Evolutionary conservation across 164 flowering plant genomes (phyloP).

Genomic region (Litsea cubeba): DNA sequence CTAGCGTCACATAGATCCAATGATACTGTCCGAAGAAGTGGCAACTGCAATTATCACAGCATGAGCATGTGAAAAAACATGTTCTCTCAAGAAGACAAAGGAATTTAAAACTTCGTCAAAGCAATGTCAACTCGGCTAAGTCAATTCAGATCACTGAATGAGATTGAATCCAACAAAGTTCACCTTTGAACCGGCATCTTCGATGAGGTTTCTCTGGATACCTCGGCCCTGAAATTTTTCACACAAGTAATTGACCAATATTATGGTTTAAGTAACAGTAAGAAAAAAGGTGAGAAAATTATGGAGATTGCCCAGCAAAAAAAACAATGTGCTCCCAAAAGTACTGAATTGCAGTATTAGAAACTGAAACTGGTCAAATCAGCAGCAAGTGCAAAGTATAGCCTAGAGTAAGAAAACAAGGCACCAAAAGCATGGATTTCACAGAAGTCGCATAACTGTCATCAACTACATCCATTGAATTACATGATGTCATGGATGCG

Average conservation of each 20-base stretch:
- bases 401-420: not conserved
- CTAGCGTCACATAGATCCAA: slow-evolving; percentile 69
- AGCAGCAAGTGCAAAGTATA: no score
- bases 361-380: not conserved
- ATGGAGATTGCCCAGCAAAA: not conserved
- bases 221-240: slow-evolving; percentile 51
- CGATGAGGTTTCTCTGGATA: slow-evolving; percentile 44
- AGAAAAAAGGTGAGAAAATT: no score
- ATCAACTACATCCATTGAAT: not conserved
- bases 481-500: not conserved
- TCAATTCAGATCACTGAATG: not conserved
- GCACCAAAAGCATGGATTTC: not conserved
- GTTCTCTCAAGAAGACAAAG: not conserved
- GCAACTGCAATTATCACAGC: slow-evolving; percentile 39
- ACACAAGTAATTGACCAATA: not conserved
- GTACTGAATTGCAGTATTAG: not conserved
- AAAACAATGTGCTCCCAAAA: not conserved
- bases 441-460: not conserved
- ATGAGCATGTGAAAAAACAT: not conserved
- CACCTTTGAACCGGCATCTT: slow-evolving; percentile 57
- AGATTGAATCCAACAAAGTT: not conserved
- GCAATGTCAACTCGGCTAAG: not conserved
- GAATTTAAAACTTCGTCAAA: not conserved
- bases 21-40: slow-evolving; percentile 67
- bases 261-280: no score